Conservation (phyloP, 495 filamentous ascomycete genomes). For the Polyplosphaeria fusca region DNA sequence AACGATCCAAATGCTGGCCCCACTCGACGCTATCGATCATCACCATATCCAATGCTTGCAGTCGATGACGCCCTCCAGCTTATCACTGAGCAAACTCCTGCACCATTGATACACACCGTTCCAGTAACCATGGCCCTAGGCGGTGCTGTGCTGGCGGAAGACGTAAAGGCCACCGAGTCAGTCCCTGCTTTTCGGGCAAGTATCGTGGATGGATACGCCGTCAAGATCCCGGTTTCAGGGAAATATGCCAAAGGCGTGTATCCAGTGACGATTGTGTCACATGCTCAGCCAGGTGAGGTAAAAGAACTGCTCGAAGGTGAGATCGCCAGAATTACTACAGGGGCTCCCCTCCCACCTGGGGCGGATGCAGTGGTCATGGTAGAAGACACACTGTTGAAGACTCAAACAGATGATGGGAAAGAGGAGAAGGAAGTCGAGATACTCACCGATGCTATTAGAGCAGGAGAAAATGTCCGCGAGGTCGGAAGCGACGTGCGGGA, state of each 20-base stretch:
- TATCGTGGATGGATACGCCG: constrained; percentile 94
- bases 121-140: constrained; percentile 62
- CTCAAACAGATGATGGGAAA: constrained; percentile 68
- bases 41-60: constrained; percentile 88
- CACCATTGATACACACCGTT: constrained; percentile 51
- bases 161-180: constrained; percentile 72
- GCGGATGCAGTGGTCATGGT: constrained; percentile 96
- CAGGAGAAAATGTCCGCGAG: constrained; percentile 86
- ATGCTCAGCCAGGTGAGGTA: constrained; percentile 66
- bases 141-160: constrained; percentile 75
- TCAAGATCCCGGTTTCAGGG: constrained; percentile 26
- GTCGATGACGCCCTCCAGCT: constrained; percentile 75
- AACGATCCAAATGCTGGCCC: constrained; percentile 83
- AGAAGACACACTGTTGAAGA: constrained; percentile 78
- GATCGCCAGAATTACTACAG: constrained; percentile 88
- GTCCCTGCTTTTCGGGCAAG: constrained; percentile 93
- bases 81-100: constrained; percentile 67
- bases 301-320: constrained; percentile 64
- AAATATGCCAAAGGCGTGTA: constrained; percentile 63
- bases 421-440: constrained; percentile 90
- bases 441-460: constrained; percentile 65
- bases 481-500: constrained; percentile 80
- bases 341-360: constrained; percentile 82
- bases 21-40: constrained; percentile 70
- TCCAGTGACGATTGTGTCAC: constrained; percentile 81